Conservation (phyloP, 1,139 yeast genomes). For the Sugiyamaella paludigena region DNA sequence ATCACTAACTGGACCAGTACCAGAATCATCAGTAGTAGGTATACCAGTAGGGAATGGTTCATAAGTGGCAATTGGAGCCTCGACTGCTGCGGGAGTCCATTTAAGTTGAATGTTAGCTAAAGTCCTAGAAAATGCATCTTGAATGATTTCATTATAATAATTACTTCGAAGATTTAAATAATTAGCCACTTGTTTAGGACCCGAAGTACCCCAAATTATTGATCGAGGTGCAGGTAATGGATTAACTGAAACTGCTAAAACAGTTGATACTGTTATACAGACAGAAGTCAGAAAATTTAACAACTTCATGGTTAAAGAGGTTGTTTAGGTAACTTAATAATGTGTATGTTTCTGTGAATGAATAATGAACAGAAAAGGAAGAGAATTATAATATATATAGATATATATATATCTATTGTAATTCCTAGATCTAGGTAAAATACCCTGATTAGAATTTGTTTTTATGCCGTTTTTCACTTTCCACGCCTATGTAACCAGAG, state of each 20-base stretch:
- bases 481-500: too few relatives aligned
- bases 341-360: too few relatives aligned
- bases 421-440: too few relatives aligned
- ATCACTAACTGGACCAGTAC: constrained; percentile 10
- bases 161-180: constrained; percentile 13
- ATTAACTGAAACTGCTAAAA: constrained; percentile 24
- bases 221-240: constrained; percentile 30
- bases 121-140: constrained; percentile 24
- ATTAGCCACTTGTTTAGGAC: constrained; percentile 23
- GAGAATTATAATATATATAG: too few relatives aligned
- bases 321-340: too few relatives aligned
- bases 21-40: constrained; percentile 13
- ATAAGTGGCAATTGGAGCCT: constrained; percentile 24
- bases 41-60: constrained; percentile 27
- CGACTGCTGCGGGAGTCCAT: constrained; percentile 27
- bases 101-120: constrained; percentile 22
- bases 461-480: too few relatives aligned
- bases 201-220: constrained; percentile 28
- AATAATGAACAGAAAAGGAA: too few relatives aligned
- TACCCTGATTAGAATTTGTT: too few relatives aligned
- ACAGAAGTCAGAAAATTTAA: too few relatives aligned
- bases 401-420: too few relatives aligned
- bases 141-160: constrained; percentile 19
- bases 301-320: too few relatives aligned
- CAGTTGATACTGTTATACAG: not conserved